Evolutionary conservation across 2,329 filamentous ascomycete species (phyloP), one percentile per base, ranked within the genome.

Genomic region (Rutstroemia sp.): DNA sequence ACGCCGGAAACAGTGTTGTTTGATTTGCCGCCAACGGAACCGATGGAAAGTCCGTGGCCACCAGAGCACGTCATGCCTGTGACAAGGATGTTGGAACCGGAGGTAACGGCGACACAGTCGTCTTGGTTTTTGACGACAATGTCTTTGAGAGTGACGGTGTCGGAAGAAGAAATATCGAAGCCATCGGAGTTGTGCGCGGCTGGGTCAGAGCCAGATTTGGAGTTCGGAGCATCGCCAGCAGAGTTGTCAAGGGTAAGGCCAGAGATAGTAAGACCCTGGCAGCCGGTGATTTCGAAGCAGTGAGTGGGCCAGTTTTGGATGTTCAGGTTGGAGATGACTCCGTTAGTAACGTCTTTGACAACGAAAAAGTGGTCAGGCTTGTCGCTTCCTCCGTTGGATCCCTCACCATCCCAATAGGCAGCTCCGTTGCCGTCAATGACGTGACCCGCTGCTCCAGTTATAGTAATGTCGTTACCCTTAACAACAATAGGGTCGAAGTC

Each of bases 331-430:
- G 68, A 71, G 68, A 83, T 80, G 34, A 67, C 69, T 7, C 79
- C 81, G 8, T 69, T 70, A 53, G 73, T 69, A 38, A 69, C 79
- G 53, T 85, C 64, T 54, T 71, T 72, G 65, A 84, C 77, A 7
- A 75, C 74, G 53, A 72, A 74, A 74, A 84, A 83, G 72, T 85
- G 81, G 73, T 85, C 80, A 60, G 83, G 83, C 76, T 87, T 86
- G 19, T 69, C 79, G 71, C 76, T 61, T 38, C 82, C 82, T 30
- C 82, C 80, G 65, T 82, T 83, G 63, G 69, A 69, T 25, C 83
- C 83, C 69, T 82, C 60, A 54, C 74, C 73, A 61, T 86, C 83
- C 83, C 82, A 86, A 79, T 79, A 62, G 12, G 48, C 51, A 3
- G 52, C 19, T 39, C 55, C 55, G 19, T 79, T 74, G 56, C 80